Percentiles rank a stretch among this genome's conserved stretches.
phyloP scores from a whole-genome alignment of 768 basidiomycete genomes.

The Rubroboletus pulcherrimus region DNA sequence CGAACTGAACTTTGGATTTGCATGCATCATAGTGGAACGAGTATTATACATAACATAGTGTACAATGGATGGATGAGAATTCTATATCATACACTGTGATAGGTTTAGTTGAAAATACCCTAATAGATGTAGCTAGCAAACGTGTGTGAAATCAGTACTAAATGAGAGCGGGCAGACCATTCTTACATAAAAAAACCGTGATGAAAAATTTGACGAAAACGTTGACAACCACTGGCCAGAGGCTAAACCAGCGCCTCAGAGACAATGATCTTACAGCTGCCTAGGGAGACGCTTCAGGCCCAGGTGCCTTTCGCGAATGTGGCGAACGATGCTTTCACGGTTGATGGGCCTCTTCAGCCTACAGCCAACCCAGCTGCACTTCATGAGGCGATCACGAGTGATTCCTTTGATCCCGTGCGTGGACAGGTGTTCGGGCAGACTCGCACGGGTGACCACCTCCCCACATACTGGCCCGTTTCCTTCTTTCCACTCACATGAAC shows the following conservation, averaged over 20 bases:
- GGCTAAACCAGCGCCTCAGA: background rate
- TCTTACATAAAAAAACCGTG: too few species aligned
- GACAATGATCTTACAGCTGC: background rate
- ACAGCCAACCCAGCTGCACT: constrained; percentile 16
- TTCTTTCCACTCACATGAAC: constrained; percentile 6
- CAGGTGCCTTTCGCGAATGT: constrained; percentile 16
- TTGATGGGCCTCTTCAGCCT: constrained; percentile 6
- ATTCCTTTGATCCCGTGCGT: constrained; percentile 12
- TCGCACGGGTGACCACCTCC: background rate
- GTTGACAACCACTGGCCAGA: background rate
- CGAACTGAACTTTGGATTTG: background rate
- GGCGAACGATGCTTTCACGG: constrained; percentile 20
- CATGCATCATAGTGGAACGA: too few species aligned
- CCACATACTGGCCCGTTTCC: constrained; percentile 1
- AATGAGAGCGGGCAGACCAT: background rate
- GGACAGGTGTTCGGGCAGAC: constrained; percentile 12
- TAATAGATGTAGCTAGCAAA: too few species aligned
- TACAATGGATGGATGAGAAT: background rate
- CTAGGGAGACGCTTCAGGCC: constrained; percentile 2
- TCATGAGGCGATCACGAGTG: background rate
- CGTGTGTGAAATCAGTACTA: background rate
- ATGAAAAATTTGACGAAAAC: background rate
- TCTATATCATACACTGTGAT: background rate
- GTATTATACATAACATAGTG: background rate
- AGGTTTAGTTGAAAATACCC: too few species aligned